A percentile compares a stretch with the other conserved stretches of the same genome.
phyloP scores from a whole-genome alignment of 805 yeast genomes.

The Starmerella stigmatis region DNA sequence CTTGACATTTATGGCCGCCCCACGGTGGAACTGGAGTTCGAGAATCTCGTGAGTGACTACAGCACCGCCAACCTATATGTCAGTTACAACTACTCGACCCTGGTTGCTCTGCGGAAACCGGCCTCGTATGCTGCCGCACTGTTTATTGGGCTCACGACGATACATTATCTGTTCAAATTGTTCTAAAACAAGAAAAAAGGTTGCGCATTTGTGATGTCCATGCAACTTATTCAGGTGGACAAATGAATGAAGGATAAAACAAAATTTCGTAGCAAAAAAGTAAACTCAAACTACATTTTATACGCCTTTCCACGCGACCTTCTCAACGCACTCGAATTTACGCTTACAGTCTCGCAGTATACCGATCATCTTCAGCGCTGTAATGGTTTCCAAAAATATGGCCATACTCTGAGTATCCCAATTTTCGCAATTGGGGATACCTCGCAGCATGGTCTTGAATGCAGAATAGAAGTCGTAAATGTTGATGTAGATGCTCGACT shows the following conservation, averaged over 20 bases:
- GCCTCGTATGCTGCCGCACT: conserved; percentile 35
- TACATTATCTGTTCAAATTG: not conserved
- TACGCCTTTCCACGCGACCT: conserved; percentile 59
- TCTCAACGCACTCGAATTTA: conserved; percentile 58
- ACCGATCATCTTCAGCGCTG: conserved; percentile 62
- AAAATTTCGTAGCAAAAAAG: not conserved
- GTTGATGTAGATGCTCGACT: conserved; percentile 61
- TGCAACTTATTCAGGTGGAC: too few relatives aligned
- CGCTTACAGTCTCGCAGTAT: conserved; percentile 48
- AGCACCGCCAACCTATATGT: conserved; percentile 46
- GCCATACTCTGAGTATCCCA: conserved; percentile 60
- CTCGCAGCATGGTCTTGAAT: conserved; percentile 35
- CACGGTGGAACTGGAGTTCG: conserved; percentile 49
- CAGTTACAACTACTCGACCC: conserved; percentile 49
- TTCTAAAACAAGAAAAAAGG: not conserved
- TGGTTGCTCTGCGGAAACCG: conserved; percentile 54
- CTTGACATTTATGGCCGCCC: conserved; percentile 76
- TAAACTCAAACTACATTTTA: conserved; percentile 24
- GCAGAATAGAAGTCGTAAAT: conserved; percentile 57
- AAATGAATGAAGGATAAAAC: not conserved
- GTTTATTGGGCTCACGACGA: conserved; percentile 45
- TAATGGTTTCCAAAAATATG: conserved; percentile 65
- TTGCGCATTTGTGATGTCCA: not conserved
- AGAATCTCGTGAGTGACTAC: conserved; percentile 61
- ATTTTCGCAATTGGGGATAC: conserved; percentile 17